Percentiles rank a stretch among this genome's conserved stretches.
Conservation (phyloP, 2,329 filamentous ascomycete genomes). For the Fusarium sp. region DNA sequence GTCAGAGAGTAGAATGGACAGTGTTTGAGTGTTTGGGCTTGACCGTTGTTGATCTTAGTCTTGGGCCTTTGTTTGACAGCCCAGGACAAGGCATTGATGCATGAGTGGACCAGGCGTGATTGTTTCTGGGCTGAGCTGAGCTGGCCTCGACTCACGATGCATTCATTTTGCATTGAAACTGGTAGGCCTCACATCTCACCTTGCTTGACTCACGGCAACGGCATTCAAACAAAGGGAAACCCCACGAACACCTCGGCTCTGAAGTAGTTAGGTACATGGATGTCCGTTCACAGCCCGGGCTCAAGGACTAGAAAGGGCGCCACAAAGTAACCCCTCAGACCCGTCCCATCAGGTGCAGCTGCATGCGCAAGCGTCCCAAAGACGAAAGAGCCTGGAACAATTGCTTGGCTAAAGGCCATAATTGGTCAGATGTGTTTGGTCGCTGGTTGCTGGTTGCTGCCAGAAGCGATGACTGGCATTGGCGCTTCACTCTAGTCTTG, state of each 20-base stretch:
- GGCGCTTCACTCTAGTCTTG: slow-evolving; percentile 42
- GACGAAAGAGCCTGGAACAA: slow-evolving; percentile 28
- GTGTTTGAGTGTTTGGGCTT: slow-evolving; percentile 5
- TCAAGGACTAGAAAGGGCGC: slow-evolving; percentile 14
- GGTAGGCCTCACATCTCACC: slow-evolving; percentile 21
- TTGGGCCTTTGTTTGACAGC: slow-evolving; percentile 4
- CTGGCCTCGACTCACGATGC: too few relatives aligned
- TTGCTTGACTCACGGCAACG: background rate
- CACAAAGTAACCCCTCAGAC: slow-evolving; percentile 20
- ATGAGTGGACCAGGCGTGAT: background rate
- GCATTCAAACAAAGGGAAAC: slow-evolving; percentile 7
- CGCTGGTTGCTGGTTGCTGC: slow-evolving; percentile 32
- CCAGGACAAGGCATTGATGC: slow-evolving; percentile 5
- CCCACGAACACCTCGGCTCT: slow-evolving; percentile 20
- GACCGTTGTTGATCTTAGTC: background rate
- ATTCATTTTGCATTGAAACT: slow-evolving; percentile 3
- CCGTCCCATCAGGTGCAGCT: slow-evolving; percentile 31
- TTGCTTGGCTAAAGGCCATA: slow-evolving; percentile 15
- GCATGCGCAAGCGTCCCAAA: slow-evolving; percentile 16
- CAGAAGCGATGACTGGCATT: slow-evolving; percentile 46
- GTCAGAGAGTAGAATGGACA: slow-evolving; percentile 26
- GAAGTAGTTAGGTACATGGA: background rate
- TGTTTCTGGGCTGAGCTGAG: background rate
- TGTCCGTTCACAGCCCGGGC: slow-evolving; percentile 6
- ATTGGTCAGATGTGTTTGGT: slow-evolving; percentile 15